Conservation (phyloP, 2,329 filamentous ascomycete species). For the Dothiorella sarmentorum region DNA sequence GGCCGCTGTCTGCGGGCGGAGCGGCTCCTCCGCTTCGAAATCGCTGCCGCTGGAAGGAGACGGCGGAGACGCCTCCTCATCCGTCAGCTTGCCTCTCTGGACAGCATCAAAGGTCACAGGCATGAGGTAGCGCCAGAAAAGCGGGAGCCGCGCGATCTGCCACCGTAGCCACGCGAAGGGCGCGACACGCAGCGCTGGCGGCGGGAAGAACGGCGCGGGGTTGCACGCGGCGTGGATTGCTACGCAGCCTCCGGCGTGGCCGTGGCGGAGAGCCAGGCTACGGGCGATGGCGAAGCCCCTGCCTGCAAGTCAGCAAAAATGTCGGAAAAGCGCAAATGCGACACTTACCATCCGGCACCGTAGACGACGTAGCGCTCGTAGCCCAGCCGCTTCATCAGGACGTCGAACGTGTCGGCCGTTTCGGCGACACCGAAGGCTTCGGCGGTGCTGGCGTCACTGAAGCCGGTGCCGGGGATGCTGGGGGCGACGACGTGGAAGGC, state of each 20-base stretch:
- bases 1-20: constrained; percentile 34
- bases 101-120: too few species aligned
- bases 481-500: constrained; percentile 66
- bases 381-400: constrained; percentile 58
- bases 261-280: constrained; percentile 47
- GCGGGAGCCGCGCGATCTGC: constrained; percentile 54
- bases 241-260: constrained; percentile 49
- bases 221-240: constrained; percentile 61
- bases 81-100: too few species aligned
- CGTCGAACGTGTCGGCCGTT: constrained; percentile 56
- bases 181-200: constrained; percentile 47
- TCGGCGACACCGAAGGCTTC: constrained; percentile 49
- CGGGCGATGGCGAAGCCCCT: constrained; percentile 45
- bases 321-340: not conserved
- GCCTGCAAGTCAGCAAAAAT: not conserved
- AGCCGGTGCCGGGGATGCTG: constrained; percentile 63
- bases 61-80: too few species aligned
- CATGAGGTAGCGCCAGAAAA: constrained; percentile 26
- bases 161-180: constrained; percentile 55
- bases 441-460: constrained; percentile 59
- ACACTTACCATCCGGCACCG: constrained; percentile 48
- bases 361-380: constrained; percentile 59
- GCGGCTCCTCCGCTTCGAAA: not conserved
- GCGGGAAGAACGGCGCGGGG: constrained; percentile 45
- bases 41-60: not conserved